Conservation (phyloP, 257 asterid species). For the Verbena officinalis region DNA sequence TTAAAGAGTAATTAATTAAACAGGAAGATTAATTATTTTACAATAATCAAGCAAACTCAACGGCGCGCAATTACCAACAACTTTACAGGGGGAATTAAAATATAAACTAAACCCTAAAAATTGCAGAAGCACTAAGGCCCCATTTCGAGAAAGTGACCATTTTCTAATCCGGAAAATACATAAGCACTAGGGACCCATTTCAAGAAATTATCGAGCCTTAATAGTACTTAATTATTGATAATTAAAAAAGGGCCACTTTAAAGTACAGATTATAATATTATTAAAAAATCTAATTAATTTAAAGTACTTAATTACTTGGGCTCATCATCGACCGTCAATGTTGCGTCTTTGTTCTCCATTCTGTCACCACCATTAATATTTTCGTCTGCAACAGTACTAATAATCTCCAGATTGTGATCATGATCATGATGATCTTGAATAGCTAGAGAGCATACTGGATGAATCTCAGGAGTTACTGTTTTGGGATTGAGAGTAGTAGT, state of each 20-base stretch:
- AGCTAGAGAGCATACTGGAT: slow-evolving; percentile 34
- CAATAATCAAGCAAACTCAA: not conserved
- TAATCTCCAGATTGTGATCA: slow-evolving; percentile 18
- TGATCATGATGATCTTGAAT: slow-evolving; percentile 20
- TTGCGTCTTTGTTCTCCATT: not conserved
- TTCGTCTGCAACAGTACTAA: not conserved
- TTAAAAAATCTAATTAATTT: not conserved
- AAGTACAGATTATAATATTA: not conserved
- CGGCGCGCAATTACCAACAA: not conserved
- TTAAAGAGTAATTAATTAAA: not conserved
- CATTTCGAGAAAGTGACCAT: slow-evolving; percentile 7
- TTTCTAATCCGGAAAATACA: not conserved
- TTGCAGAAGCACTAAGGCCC: not conserved
- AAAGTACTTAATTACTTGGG: slow-evolving; percentile 1
- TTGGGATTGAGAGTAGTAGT: slow-evolving; percentile 15
- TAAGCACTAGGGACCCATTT: slow-evolving; percentile 17
- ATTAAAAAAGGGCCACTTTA: not conserved
- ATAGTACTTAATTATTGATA: not conserved
- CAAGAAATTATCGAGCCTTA: not conserved
- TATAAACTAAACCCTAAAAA: not conserved
- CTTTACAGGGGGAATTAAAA: not conserved
- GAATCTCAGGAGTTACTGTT: slow-evolving; percentile 28
- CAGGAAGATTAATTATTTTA: slow-evolving; percentile 5
- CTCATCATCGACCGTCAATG: not conserved
- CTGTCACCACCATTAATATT: not conserved